Percentiles rank a stretch among this genome's conserved stretches.
phyloP scores from a whole-genome alignment of 768 basidiomycete species.

The Suillus decipiens region DNA sequence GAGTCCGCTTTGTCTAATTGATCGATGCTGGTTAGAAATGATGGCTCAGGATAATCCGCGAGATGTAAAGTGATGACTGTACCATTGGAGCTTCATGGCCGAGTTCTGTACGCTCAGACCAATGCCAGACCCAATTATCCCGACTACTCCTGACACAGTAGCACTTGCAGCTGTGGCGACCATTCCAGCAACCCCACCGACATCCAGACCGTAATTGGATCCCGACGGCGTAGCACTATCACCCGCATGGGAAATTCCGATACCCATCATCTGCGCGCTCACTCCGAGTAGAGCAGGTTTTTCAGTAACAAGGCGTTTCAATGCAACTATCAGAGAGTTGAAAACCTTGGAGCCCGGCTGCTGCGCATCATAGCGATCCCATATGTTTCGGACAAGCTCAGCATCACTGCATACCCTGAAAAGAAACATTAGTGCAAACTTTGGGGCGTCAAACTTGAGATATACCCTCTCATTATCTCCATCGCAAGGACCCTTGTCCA shows the following conservation, averaged over 20 bases:
- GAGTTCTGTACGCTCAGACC: conserved; percentile 75
- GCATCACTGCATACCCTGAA: conserved; percentile 75
- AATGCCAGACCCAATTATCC: conserved; percentile 73
- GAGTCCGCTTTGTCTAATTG: conserved; percentile 98
- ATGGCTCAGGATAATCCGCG: neutral
- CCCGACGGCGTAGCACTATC: conserved; percentile 22
- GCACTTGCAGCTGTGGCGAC: conserved; percentile 83
- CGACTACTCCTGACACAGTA: conserved; percentile 81
- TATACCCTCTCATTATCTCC: conserved; percentile 88
- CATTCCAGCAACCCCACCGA: conserved; percentile 75
- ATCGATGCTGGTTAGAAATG: conserved; percentile 70
- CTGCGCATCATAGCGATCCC: conserved; percentile 72
- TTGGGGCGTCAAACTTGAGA: neutral
- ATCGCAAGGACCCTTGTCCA: conserved; percentile 93
- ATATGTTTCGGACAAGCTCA: conserved; percentile 76
- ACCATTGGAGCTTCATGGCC: conserved; percentile 93
- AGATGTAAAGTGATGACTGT: conserved; percentile 23
- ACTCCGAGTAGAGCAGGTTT: conserved; percentile 85
- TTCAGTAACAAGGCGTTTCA: conserved; percentile 87
- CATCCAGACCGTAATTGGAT: conserved; percentile 57
- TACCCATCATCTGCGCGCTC: conserved; percentile 75
- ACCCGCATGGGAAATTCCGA: conserved; percentile 53
- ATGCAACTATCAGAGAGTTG: conserved; percentile 72
- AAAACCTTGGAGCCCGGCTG: conserved; percentile 70
- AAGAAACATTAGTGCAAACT: neutral